A percentile compares a stretch with the other conserved stretches of the same genome.
These are phyloP conservation scores for Hypoxylon sp. DNA, from an alignment of 2,329 filamentous ascomycete genomes.

Conservation along the genomic window DNA sequence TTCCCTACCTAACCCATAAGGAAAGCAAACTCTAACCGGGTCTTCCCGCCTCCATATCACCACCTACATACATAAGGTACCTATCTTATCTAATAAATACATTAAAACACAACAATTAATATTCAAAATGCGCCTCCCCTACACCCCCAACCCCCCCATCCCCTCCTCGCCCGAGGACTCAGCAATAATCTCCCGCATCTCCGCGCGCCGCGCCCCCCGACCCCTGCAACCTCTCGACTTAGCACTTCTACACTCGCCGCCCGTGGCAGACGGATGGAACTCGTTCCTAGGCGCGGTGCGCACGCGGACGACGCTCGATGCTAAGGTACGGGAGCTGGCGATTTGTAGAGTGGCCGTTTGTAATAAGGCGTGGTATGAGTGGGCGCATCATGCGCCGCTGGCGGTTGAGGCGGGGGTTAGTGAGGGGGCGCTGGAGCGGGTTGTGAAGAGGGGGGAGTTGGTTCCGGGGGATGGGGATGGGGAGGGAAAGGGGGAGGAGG, in stretches of 20 bases:
- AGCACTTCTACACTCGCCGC: constrained; percentile 79
- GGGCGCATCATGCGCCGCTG: constrained; percentile 82
- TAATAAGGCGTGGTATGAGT: constrained; percentile 89
- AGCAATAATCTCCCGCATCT: constrained; percentile 74
- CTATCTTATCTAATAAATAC: too few species aligned
- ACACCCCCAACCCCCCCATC: constrained; percentile 69
- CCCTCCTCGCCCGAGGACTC: constrained; percentile 61
- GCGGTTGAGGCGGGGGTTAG: constrained; percentile 70
- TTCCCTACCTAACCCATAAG: too few species aligned
- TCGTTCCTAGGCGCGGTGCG: constrained; percentile 75
- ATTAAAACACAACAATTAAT: too few species aligned
- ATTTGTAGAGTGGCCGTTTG: constrained; percentile 86
- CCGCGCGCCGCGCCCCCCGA: constrained; percentile 75
- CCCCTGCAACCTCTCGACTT: constrained; percentile 83
- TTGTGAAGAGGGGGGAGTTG: constrained; percentile 57
- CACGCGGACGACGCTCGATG: constrained; percentile 65
- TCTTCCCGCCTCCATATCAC: background rate
- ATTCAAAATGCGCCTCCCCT: constrained; percentile 80
- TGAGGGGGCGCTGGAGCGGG: constrained; percentile 62
- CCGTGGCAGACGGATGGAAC: constrained; percentile 84
- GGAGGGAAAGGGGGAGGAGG: constrained; percentile 42
- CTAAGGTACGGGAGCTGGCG: constrained; percentile 79
- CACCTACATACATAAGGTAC: background rate
- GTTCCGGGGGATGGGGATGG: constrained; percentile 20
- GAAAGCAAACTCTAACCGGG: too few species aligned